Evolutionary conservation across 345 rosid genomes (phyloP).

Genomic region (Trapa incisa): DNA sequence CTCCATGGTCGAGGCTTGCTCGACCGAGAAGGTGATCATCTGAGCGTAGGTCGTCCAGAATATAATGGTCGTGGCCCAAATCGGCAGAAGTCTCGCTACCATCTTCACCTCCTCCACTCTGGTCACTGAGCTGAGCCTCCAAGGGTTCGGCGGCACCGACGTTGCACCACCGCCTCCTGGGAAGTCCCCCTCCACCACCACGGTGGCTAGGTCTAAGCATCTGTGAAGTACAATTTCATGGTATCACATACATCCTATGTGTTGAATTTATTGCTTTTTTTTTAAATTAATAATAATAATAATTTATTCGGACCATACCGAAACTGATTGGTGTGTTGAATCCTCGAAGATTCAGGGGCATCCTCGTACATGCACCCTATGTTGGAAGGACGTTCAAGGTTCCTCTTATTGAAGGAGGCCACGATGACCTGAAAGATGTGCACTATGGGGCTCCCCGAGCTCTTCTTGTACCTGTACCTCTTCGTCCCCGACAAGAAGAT

Average conservation of each 20-base stretch:
- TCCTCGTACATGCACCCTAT: constrained; percentile 40
- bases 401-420: constrained; percentile 49
- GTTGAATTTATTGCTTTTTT: too few relatives aligned
- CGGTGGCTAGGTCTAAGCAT: constrained; percentile 49
- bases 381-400: constrained; percentile 33
- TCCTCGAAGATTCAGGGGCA: constrained; percentile 29
- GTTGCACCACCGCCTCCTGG: constrained; percentile 8
- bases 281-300: too few relatives aligned
- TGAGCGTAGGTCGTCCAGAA: constrained; percentile 58
- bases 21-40: constrained; percentile 57
- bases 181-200: constrained; percentile 31
- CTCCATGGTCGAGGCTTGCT: constrained; percentile 57
- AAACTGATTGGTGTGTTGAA: constrained; percentile 52
- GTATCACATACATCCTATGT: not conserved
- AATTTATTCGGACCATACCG: constrained; percentile 18
- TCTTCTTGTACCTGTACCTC: constrained; percentile 60
- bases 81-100: constrained; percentile 38
- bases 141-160: constrained; percentile 23
- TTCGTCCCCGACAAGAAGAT: constrained; percentile 49
- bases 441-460: constrained; percentile 66
- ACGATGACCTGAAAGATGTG: constrained; percentile 62
- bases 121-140: constrained; percentile 49
- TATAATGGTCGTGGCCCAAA: constrained; percentile 60
- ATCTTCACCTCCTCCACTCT: constrained; percentile 58
- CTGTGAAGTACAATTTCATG: constrained; percentile 14